phyloP scores from a whole-genome alignment of 2,329 filamentous ascomycete genomes.

The Zalaria sp. region DNA sequence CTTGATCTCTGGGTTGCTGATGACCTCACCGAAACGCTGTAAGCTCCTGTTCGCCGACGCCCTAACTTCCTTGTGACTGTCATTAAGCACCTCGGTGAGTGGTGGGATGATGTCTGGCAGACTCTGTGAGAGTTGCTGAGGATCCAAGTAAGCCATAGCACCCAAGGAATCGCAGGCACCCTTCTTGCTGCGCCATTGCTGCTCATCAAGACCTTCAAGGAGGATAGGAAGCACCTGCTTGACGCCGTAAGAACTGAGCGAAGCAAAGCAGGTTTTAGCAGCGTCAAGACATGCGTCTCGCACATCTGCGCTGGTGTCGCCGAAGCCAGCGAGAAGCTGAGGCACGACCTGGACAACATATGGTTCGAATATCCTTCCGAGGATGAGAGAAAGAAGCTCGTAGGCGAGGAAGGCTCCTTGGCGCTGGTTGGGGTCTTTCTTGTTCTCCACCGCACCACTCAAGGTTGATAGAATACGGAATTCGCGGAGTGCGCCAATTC shows the following conservation, averaged over 20 bases:
- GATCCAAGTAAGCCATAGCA: slow-evolving; percentile 96
- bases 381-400: slow-evolving; percentile 73
- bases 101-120: slow-evolving; percentile 95
- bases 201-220: slow-evolving; percentile 80
- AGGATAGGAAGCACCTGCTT: slow-evolving; percentile 87
- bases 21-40: slow-evolving; percentile 96
- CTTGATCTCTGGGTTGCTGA: slow-evolving; percentile 95
- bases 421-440: slow-evolving; percentile 78
- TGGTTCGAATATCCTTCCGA: slow-evolving; percentile 84
- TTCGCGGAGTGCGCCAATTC: slow-evolving; percentile 67
- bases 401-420: slow-evolving; percentile 83
- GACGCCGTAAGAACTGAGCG: slow-evolving; percentile 87
- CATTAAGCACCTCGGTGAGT: slow-evolving; percentile 82
- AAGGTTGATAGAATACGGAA: slow-evolving; percentile 75
- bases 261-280: slow-evolving; percentile 86
- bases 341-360: slow-evolving; percentile 94
- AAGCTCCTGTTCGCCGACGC: slow-evolving; percentile 85
- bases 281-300: slow-evolving; percentile 86
- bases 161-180: slow-evolving; percentile 92
- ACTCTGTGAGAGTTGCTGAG: slow-evolving; percentile 82
- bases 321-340: slow-evolving; percentile 76
- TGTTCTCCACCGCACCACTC: slow-evolving; percentile 77
- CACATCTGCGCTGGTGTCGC: slow-evolving; percentile 76
- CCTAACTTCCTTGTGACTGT: slow-evolving; percentile 95
- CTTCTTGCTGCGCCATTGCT: slow-evolving; percentile 97